Conservation (phyloP, 371 early-diverging fungal genomes). For the Rhizopus sp. region DNA sequence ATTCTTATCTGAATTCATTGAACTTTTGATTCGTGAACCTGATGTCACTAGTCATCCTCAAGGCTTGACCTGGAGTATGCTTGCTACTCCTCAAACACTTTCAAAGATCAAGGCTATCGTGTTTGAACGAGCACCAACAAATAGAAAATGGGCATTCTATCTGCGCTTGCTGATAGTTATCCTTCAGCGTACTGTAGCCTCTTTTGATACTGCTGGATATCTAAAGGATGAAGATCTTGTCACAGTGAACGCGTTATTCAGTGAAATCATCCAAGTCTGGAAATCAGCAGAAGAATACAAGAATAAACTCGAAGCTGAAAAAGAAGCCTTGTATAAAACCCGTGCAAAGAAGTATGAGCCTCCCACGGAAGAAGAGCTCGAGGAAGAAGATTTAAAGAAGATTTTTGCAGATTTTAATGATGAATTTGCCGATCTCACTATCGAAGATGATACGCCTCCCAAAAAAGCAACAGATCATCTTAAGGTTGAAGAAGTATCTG, state of each 20-base stretch:
- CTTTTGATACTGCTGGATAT: constrained; percentile 57
- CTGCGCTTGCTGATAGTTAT: constrained; percentile 62
- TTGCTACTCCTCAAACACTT: constrained; percentile 49
- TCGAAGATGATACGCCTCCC: constrained; percentile 31
- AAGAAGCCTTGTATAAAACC: constrained; percentile 75
- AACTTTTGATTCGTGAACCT: constrained; percentile 48
- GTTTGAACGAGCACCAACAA: constrained; percentile 53
- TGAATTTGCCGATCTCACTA: constrained; percentile 49
- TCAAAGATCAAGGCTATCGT: constrained; percentile 49
- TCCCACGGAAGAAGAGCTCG: constrained; percentile 71
- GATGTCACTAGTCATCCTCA: constrained; percentile 37
- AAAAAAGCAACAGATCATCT: constrained; percentile 6
- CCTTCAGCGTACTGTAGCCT: constrained; percentile 56
- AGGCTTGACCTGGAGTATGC: constrained; percentile 46
- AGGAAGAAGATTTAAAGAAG: constrained; percentile 69
- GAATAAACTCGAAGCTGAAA: constrained; percentile 66
- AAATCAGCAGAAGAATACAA: constrained; percentile 71
- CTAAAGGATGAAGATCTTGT: constrained; percentile 53
- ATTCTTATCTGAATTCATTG: constrained; percentile 44
- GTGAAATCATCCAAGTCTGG: constrained; percentile 74
- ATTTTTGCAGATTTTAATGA: constrained; percentile 80
- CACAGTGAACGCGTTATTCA: constrained; percentile 56
- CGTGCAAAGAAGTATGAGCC: constrained; percentile 67
- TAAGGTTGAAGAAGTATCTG: constrained; percentile 57
- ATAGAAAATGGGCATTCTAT: constrained; percentile 65